phyloP scores from a whole-genome alignment of 2,329 filamentous ascomycete species.

The Cercospora sp. region DNA sequence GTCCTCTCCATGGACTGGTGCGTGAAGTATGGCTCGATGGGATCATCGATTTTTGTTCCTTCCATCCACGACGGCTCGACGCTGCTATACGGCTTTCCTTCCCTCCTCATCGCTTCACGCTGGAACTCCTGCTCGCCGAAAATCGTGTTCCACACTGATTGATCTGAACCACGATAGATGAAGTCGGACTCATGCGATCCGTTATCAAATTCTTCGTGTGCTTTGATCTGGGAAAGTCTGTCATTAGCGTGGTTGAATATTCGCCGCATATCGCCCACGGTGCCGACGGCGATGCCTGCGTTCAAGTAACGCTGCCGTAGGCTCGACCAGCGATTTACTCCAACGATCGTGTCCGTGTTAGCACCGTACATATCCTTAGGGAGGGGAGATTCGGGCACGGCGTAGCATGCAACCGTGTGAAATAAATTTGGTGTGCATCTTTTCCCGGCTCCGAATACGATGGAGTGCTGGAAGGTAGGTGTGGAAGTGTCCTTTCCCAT shows the following conservation, averaged over 20 bases:
- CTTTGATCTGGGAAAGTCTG: conserved; percentile 21
- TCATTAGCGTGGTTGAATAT: conserved; percentile 28
- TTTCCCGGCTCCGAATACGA: conserved; percentile 59
- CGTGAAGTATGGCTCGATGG: conserved; percentile 23
- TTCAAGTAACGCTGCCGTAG: conserved; percentile 29
- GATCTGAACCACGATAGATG: conserved; percentile 33
- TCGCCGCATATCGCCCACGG: conserved; percentile 27
- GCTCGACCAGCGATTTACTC: conserved; percentile 38
- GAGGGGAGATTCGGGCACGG: conserved; percentile 53
- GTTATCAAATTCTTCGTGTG: conserved; percentile 28
- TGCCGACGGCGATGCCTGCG: conserved; percentile 29
- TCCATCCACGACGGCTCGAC: conserved; percentile 21
- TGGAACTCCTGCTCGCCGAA: conserved; percentile 36
- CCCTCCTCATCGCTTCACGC: conserved; percentile 31
- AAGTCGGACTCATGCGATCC: conserved; percentile 28
- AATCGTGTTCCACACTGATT: conserved; percentile 32
- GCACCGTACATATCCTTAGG: conserved; percentile 49
- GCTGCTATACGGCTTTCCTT: conserved; percentile 17
- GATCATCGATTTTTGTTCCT: conserved; percentile 23
- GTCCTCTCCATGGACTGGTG: conserved; percentile 38
- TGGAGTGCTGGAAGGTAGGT: conserved; percentile 44
- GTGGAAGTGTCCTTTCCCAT: conserved; percentile 41
- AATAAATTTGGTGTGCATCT: conserved; percentile 48
- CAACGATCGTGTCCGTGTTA: conserved; percentile 36
- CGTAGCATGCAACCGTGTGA: conserved; percentile 52